Evolutionary conservation across 768 basidiomycete genomes (phyloP), one percentile per base, ranked within the genome.

Genomic region (Trametes maxima): DNA sequence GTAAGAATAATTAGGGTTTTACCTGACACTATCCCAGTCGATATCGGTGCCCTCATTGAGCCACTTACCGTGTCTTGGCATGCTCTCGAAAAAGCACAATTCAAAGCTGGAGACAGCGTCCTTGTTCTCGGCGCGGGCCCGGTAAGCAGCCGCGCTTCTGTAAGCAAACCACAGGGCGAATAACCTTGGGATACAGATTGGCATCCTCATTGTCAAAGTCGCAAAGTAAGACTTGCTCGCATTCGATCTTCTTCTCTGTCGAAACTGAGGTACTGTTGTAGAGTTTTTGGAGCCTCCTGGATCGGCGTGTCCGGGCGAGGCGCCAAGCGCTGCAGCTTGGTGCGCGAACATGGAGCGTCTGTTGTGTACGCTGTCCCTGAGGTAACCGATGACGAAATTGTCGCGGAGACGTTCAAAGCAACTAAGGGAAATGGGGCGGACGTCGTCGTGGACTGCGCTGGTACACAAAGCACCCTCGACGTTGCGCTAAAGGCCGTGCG

Each of bases 381-480:
- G 2, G n/a, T 46, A 0, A 46, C 59, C 5, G 69, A 76, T 59
- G 60, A 33, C 28, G 28, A 33, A 33, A 33, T 78, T 33, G 66
- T 70, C 6, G 62, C 65, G 0, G 68, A 67, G 2, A 70, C 74
- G 5, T 49, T 70, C 22, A 63, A 71, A 36, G 69, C 72, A 1
- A 80, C 69, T 6, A 40, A 50, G 25, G 63, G 60, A 72, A 13
- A 62, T 59, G 81, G 81, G 19, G 79, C 78, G 11, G 78, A 81
- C 57, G 71, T 80, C 47, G 78, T 73, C 2, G 79, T 80, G 61
- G 82, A 83, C 49, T 79, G 79, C n/a, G 79, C 80, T 6, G 81
- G 81, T 0, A 65, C 74, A 1, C 77, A 79, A 62, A 68, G 69
- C 14, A 73, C 75, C 36, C 57, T 82, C 21, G 73, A 77, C 33